A percentile compares a stretch with the other conserved stretches of the same genome.
Conservation (phyloP, 2,329 filamentous ascomycete genomes). For the Stenocarpella maydis region DNA sequence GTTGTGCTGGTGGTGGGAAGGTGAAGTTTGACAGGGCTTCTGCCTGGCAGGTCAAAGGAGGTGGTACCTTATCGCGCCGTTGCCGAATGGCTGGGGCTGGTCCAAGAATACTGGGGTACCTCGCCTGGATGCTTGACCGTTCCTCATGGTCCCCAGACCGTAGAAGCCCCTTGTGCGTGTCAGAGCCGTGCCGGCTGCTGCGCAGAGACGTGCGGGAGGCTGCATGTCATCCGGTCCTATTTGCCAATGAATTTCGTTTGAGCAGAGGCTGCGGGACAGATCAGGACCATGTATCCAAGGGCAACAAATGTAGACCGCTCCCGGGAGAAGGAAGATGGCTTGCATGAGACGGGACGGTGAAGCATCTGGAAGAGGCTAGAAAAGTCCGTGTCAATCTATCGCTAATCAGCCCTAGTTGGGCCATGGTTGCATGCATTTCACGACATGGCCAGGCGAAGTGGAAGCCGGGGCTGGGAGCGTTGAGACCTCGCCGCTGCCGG, state of each 20-base stretch:
- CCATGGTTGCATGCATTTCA: neutral
- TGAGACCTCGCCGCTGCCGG: constrained; percentile 4
- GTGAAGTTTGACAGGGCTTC: constrained; percentile 11
- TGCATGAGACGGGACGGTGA: constrained; percentile 21
- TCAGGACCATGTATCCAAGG: constrained; percentile 1
- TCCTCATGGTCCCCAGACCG: neutral
- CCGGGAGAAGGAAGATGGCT: constrained; percentile 11
- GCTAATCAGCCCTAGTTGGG: neutral
- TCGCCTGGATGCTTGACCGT: neutral
- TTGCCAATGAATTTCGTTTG: constrained; percentile 26
- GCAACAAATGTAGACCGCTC: constrained; percentile 29
- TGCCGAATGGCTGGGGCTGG: neutral
- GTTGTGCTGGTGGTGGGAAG: neutral
- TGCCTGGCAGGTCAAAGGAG: constrained; percentile 19
- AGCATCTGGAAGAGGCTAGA: constrained; percentile 1
- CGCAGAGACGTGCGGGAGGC: constrained; percentile 23
- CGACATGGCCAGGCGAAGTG: neutral
- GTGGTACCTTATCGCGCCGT: neutral
- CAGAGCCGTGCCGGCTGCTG: constrained; percentile 26
- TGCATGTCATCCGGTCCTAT: constrained; percentile 27
- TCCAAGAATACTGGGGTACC: neutral
- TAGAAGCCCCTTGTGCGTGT: neutral
- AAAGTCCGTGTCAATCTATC: neutral
- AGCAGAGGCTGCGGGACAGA: constrained; percentile 13
- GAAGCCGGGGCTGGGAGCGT: neutral